phyloP scores from a whole-genome alignment of 306 rosid genomes.

The Castanea mollissima region DNA sequence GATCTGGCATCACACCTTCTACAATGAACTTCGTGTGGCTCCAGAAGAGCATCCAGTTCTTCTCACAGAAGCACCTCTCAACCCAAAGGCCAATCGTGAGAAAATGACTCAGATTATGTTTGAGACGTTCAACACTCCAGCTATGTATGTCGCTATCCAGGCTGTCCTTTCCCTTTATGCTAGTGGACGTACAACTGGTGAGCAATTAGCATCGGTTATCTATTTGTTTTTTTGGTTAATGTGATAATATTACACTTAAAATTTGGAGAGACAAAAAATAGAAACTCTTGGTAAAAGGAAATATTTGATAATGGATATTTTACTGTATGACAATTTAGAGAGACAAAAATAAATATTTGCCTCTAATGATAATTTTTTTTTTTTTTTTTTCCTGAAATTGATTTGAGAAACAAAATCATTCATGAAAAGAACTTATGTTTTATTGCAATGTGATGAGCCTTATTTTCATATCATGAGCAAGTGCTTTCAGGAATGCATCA shows the following conservation, averaged over 20 bases:
- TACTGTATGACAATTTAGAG: neutral
- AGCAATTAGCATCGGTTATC: slow-evolving; percentile 8
- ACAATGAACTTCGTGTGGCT: slow-evolving; percentile 72
- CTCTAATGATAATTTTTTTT: neutral
- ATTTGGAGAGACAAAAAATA: neutral
- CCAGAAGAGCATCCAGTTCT: slow-evolving; percentile 98
- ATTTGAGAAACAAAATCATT: neutral
- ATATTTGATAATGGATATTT: neutral
- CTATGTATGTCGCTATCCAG: slow-evolving; percentile 95
- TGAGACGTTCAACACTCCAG: slow-evolving; percentile 93
- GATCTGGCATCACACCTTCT: too few species aligned
- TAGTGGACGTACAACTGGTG: slow-evolving; percentile 98
- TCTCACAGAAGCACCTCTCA: slow-evolving; percentile 95
- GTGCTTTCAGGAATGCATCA: neutral
- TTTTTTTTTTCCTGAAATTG: neutral
- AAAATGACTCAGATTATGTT: slow-evolving; percentile 98
- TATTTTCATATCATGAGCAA: neutral
- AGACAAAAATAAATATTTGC: neutral
- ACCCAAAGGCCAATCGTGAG: slow-evolving; percentile 96
- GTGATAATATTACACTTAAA: neutral
- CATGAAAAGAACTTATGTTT: neutral
- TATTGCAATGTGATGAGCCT: too few species aligned
- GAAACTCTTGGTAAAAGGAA: neutral
- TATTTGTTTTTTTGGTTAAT: neutral
- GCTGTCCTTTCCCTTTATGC: slow-evolving; percentile 98